Conservation (phyloP, 768 basidiomycete genomes). For the Steccherinum ochraceum region DNA sequence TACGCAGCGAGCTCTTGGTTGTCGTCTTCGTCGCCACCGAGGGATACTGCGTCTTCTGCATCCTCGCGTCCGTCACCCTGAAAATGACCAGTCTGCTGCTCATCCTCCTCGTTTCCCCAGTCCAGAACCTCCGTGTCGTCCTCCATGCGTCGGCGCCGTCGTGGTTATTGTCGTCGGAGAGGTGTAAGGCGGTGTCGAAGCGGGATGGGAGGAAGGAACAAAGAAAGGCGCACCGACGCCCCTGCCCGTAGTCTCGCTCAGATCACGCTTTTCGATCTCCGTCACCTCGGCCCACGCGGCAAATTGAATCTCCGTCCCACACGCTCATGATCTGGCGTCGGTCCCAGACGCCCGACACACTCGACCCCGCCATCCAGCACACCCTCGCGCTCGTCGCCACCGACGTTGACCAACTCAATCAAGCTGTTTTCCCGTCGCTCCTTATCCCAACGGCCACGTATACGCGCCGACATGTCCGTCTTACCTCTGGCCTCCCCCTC, state of each 20-base stretch:
- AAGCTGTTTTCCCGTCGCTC: slow-evolving; percentile 4
- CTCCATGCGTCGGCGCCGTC: slow-evolving; percentile 36
- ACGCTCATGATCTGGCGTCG: neutral
- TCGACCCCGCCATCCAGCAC: neutral
- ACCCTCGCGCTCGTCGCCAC: neutral
- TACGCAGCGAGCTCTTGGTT: slow-evolving; percentile 42
- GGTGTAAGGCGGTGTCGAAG: slow-evolving; percentile 6
- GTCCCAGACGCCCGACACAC: neutral
- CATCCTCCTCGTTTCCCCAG: slow-evolving; percentile 56
- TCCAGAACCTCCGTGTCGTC: slow-evolving; percentile 67
- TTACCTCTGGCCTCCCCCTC: slow-evolving; percentile 11
- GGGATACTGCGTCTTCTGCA: slow-evolving; percentile 60
- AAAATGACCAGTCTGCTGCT: slow-evolving; percentile 18
- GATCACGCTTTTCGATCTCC: neutral
- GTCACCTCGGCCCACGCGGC: neutral
- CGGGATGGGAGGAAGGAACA: neutral
- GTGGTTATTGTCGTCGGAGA: slow-evolving; percentile 7
- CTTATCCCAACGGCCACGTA: slow-evolving; percentile 1
- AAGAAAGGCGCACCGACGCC: neutral
- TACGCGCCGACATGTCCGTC: slow-evolving; percentile 9
- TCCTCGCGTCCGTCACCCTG: slow-evolving; percentile 29
- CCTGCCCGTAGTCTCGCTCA: too few species aligned
- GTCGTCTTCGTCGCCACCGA: slow-evolving; percentile 64
- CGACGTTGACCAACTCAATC: neutral
- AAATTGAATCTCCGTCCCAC: too few species aligned